Evolutionary conservation across 306 rosid species (phyloP), one percentile per base, ranked within the genome.

Genomic region (Prunus fruticosa): DNA sequence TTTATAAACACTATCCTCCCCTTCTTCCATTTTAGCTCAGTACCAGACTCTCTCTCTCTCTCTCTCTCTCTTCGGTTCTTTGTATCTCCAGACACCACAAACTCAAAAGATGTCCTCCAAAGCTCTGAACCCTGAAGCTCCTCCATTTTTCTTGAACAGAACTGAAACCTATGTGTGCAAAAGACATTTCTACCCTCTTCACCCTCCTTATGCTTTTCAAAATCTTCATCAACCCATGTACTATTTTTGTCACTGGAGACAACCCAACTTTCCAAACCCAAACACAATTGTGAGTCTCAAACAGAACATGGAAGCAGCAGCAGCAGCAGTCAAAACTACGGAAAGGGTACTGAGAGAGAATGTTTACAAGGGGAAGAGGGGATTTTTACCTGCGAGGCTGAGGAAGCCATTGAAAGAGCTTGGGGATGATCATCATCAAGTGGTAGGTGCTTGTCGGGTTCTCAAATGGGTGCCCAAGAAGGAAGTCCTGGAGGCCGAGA

Each of bases 81-180:
- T 38, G 43, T 38, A 38, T 38, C 1, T 38, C 43, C 43, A 38
- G 43, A 38, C 43, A 38, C 43, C 43, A 38, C 43, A 6, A 38
- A 7, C 9, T 38, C 43, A 38, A 38, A 38, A 38, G 6, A 8
- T 23, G 9, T 7, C 22, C 22, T 20, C 72, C 19, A 69, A 60
- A 22, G 10, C 69, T 11, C 51, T 78, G 0, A 78, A 78, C 65
- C 82, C 82, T 5, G 22, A 50, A 14, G 82, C 82, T 16, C 4
- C 32, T 11, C 62, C 62, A 8, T 56, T 56, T 56, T 20, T n/a
- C 28, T n/a, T 56, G 28, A 10, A 2, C 28, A 10, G 3, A 8
- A 10, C 12, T n/a, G 27, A 56, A 2, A 8, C 62, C 43, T 38
- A 38, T 7, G 43, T 38, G 8, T 38, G 2, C 9, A 38, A 7